A percentile compares a stretch with the other conserved stretches of the same genome.
phyloP scores from a whole-genome alignment of 2,329 filamentous ascomycete genomes.

The Talaromyces sp. region DNA sequence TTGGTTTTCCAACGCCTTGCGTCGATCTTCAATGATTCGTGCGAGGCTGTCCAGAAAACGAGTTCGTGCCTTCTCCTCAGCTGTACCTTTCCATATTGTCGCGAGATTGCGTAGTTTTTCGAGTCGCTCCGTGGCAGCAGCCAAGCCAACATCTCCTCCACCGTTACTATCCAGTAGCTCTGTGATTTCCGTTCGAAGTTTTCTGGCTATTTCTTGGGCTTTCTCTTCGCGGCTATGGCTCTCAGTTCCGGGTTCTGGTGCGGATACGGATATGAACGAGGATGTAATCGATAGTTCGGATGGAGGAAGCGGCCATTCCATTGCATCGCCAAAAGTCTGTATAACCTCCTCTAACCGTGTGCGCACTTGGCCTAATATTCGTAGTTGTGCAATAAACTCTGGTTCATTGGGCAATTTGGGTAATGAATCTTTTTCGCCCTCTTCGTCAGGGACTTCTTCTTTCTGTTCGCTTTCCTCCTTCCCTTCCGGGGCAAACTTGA shows the following conservation, averaged over 20 bases:
- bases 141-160: constrained; percentile 64
- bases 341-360: constrained; percentile 84
- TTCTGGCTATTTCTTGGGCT: constrained; percentile 74
- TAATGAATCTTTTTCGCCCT: constrained; percentile 7
- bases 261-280: constrained; percentile 85
- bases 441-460: constrained; percentile 7
- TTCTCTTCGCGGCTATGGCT: constrained; percentile 77
- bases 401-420: constrained; percentile 49
- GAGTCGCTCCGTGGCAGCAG: constrained; percentile 68
- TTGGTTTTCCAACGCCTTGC: constrained; percentile 47
- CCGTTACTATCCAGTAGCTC: constrained; percentile 60
- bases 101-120: constrained; percentile 74
- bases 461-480: constrained; percentile 21
- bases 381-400: constrained; percentile 71
- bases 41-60: constrained; percentile 80
- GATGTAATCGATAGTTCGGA: constrained; percentile 81
- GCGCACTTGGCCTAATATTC: constrained; percentile 78
- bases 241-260: constrained; percentile 68
- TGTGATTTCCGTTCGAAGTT: constrained; percentile 65
- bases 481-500: constrained; percentile 64
- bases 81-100: constrained; percentile 90
- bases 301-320: constrained; percentile 90
- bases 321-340: constrained; percentile 87
- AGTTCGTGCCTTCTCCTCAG: constrained; percentile 80
- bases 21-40: constrained; percentile 76